Conservation (phyloP, 148 eudicot species). For the Silene uniflora region DNA sequence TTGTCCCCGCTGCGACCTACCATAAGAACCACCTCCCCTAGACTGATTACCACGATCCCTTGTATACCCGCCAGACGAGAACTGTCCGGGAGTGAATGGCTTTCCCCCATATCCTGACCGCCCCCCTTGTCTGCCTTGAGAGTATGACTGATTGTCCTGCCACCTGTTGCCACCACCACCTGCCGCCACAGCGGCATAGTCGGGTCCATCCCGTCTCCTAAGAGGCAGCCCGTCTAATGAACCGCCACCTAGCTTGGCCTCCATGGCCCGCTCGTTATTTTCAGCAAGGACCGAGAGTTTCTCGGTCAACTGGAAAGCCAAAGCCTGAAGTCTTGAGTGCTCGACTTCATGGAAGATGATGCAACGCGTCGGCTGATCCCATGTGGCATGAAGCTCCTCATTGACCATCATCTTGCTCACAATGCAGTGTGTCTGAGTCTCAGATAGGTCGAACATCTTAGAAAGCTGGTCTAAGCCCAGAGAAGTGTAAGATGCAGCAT, state of each 20-base stretch:
- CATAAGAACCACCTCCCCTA: constrained; percentile 37
- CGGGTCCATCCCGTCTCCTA: constrained; percentile 69
- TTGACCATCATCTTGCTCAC: constrained; percentile 87
- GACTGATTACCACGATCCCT: constrained; percentile 43
- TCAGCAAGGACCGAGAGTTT: constrained; percentile 70
- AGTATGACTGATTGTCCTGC: constrained; percentile 58
- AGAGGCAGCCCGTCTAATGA: constrained; percentile 45
- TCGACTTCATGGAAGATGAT: constrained; percentile 69
- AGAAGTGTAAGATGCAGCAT: constrained; percentile 34
- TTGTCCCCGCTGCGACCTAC: constrained; percentile 43
- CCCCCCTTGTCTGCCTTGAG: constrained; percentile 51
- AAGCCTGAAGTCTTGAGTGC: constrained; percentile 65
- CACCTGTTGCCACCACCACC: constrained; percentile 36
- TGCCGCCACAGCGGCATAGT: constrained; percentile 52
- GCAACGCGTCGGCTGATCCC: constrained; percentile 79
- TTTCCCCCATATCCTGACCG: constrained; percentile 49
- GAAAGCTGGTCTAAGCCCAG: constrained; percentile 67
- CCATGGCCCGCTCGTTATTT: constrained; percentile 76
- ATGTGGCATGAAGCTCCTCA: constrained; percentile 77
- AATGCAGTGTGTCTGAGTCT: constrained; percentile 53
- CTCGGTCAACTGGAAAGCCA: constrained; percentile 76
- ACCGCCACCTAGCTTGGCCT: constrained; percentile 63
- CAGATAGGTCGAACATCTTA: constrained; percentile 76
- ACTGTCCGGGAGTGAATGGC: constrained; percentile 35
- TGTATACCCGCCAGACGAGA: constrained; percentile 28